Evolutionary conservation across 2,329 filamentous ascomycete species (phyloP).

Genomic region (Penicillium sclerotiorum): DNA sequence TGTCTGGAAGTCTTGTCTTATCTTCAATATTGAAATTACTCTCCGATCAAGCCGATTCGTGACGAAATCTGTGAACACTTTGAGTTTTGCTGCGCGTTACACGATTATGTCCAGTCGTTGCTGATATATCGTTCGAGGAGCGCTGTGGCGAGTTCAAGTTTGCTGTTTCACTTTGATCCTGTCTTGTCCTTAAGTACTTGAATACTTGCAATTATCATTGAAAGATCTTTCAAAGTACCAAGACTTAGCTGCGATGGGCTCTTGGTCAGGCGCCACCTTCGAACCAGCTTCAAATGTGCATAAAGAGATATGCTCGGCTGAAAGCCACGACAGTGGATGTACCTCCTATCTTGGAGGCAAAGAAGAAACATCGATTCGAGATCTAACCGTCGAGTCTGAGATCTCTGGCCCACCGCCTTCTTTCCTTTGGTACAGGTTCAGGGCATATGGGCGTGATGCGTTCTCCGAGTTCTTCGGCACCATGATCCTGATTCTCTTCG

Average conservation of each 20-base stretch:
- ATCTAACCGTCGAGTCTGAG: slow-evolving; percentile 12
- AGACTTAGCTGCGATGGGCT: slow-evolving; percentile 9
- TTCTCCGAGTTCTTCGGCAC: slow-evolving; percentile 71
- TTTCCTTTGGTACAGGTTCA: slow-evolving; percentile 57
- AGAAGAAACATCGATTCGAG: slow-evolving; percentile 18
- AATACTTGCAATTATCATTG: background rate
- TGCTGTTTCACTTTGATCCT: background rate
- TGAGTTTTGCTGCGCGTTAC: slow-evolving; percentile 16
- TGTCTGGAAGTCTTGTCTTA: slow-evolving; percentile 7
- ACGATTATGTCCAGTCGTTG: slow-evolving; percentile 10
- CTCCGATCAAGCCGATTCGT: slow-evolving; percentile 15
- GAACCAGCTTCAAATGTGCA: slow-evolving; percentile 21
- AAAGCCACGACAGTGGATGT: slow-evolving; percentile 20
- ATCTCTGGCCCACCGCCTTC: slow-evolving; percentile 16
- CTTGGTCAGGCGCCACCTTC: slow-evolving; percentile 8
- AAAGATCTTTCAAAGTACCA: no score
- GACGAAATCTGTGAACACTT: slow-evolving; percentile 1
- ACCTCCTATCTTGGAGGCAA: slow-evolving; percentile 22
- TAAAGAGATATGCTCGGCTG: slow-evolving; percentile 14
- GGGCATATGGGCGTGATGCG: slow-evolving; percentile 57
- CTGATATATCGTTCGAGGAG: slow-evolving; percentile 19
- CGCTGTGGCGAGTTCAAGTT: background rate
- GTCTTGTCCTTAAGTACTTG: background rate
- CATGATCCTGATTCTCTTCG: slow-evolving; percentile 69
- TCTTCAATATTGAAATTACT: background rate